Evolutionary conservation across 2,329 filamentous ascomycete genomes (phyloP).

Genomic region (Penicillium sp.): DNA sequence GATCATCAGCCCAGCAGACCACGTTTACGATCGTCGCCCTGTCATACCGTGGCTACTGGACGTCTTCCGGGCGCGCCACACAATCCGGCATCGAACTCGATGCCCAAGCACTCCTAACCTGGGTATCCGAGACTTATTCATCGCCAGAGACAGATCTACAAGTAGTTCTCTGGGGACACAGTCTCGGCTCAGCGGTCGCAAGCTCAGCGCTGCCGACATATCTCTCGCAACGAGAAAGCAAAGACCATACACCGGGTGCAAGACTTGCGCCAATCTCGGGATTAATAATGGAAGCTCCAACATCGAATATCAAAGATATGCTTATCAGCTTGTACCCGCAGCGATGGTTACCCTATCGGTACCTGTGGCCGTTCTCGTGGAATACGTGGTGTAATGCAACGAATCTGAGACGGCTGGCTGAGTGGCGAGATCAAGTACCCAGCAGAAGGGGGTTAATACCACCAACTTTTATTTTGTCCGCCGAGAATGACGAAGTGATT

Average conservation of each 20-base stretch:
- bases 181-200: conserved; percentile 72
- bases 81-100: conserved; percentile 72
- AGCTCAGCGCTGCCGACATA: conserved; percentile 59
- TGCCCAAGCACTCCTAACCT: conserved; percentile 64
- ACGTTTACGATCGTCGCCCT: conserved; percentile 50
- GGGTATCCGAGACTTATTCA: conserved; percentile 55
- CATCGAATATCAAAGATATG: conserved; percentile 71
- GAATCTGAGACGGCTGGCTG: conserved; percentile 45
- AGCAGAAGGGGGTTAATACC: conserved; percentile 13
- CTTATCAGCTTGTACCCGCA: conserved; percentile 73
- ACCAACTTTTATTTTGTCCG: conserved; percentile 44
- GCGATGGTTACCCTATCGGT: conserved; percentile 75
- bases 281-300: conserved; percentile 74
- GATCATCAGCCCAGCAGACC: neutral
- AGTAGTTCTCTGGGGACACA: conserved; percentile 74
- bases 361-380: conserved; percentile 72
- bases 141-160: conserved; percentile 23
- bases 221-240: conserved; percentile 27
- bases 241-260: accelerated
- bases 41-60: conserved; percentile 76
- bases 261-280: conserved; percentile 38
- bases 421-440: conserved; percentile 14
- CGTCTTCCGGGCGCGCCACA: conserved; percentile 68
- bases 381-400: conserved; percentile 56
- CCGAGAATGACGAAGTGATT: conserved; percentile 49